These are phyloP conservation scores for Ophiosphaerella herpotricha DNA, from an alignment of 2,329 filamentous ascomycete species.

Conservation along the genomic window DNA sequence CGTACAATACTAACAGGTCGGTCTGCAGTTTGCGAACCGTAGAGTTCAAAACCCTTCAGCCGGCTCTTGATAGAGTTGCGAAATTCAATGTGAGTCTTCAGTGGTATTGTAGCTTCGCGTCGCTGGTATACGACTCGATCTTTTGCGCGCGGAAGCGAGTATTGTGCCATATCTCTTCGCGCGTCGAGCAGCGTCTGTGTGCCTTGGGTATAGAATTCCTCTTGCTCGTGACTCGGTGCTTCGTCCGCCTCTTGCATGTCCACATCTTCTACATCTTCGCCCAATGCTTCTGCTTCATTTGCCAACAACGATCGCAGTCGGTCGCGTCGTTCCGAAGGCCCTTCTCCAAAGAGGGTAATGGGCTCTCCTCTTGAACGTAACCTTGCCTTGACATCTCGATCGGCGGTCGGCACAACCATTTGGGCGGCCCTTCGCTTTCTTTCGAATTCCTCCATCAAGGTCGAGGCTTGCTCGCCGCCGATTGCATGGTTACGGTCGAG, in stretches of 20 bases:
- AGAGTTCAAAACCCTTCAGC: constrained; percentile 82
- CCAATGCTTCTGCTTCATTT: constrained; percentile 69
- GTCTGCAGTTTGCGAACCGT: constrained; percentile 91
- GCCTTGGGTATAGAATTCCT: constrained; percentile 94
- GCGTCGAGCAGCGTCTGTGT: constrained; percentile 74
- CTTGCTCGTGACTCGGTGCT: constrained; percentile 61
- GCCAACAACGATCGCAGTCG: constrained; percentile 81
- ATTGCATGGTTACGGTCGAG: constrained; percentile 86
- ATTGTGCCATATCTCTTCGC: constrained; percentile 77
- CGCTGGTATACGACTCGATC: constrained; percentile 77
- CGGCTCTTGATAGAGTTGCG: constrained; percentile 86
- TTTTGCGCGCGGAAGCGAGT: constrained; percentile 81
- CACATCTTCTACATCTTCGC: constrained; percentile 54
- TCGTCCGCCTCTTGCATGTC: constrained; percentile 57
- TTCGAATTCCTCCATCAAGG: constrained; percentile 84
- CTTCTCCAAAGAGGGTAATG: constrained; percentile 92
- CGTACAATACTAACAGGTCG: constrained; percentile 89
- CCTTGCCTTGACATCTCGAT: constrained; percentile 75
- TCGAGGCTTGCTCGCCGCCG: constrained; percentile 78
- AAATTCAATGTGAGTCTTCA: constrained; percentile 90
- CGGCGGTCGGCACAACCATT: constrained; percentile 91
- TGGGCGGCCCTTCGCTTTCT: constrained; percentile 87
- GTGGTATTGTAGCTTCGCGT: constrained; percentile 77
- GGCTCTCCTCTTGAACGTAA: constrained; percentile 84
- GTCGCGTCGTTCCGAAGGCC: constrained; percentile 81